Conservation (phyloP, 306 rosid species). For the Ormosia emarginata region DNA sequence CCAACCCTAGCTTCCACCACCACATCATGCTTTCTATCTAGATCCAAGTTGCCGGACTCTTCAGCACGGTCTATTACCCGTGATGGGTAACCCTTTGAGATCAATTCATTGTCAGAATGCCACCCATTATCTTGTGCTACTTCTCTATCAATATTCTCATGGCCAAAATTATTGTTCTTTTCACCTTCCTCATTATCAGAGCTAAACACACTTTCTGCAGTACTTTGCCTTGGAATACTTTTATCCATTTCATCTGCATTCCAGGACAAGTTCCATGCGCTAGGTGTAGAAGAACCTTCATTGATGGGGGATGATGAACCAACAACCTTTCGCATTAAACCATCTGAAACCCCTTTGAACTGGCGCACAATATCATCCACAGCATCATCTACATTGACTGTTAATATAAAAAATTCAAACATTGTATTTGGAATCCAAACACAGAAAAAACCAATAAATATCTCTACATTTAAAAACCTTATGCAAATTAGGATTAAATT, state of each 20-base stretch:
- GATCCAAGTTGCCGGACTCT: constrained; percentile 37
- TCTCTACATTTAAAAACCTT: not conserved
- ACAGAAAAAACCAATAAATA: not conserved
- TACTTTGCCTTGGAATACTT: constrained; percentile 40
- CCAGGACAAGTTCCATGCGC: constrained; percentile 37
- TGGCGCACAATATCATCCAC: constrained; percentile 94
- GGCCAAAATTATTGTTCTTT: constrained; percentile 32
- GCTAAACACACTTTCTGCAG: constrained; percentile 52
- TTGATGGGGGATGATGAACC: constrained; percentile 45
- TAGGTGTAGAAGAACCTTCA: constrained; percentile 47
- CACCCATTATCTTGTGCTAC: constrained; percentile 39
- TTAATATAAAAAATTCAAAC: constrained; percentile 1
- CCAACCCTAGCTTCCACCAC: constrained; percentile 40
- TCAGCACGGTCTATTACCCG: constrained; percentile 35
- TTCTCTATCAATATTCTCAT: constrained; percentile 36
- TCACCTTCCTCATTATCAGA: constrained; percentile 66
- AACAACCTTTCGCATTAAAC: constrained; percentile 67
- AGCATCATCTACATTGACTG: constrained; percentile 96
- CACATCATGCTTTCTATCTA: constrained; percentile 45
- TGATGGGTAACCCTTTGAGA: constrained; percentile 48
- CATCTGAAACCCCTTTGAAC: constrained; percentile 94
- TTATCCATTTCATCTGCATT: constrained; percentile 55
- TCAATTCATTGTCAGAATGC: constrained; percentile 79
- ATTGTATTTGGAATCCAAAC: constrained; percentile 4
- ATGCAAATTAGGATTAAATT: not conserved